A percentile compares a stretch with the other conserved stretches of the same genome.
These are phyloP conservation scores for Hemileccinum impolitum DNA, from an alignment of 768 basidiomycete genomes.

Conservation along the genomic window DNA sequence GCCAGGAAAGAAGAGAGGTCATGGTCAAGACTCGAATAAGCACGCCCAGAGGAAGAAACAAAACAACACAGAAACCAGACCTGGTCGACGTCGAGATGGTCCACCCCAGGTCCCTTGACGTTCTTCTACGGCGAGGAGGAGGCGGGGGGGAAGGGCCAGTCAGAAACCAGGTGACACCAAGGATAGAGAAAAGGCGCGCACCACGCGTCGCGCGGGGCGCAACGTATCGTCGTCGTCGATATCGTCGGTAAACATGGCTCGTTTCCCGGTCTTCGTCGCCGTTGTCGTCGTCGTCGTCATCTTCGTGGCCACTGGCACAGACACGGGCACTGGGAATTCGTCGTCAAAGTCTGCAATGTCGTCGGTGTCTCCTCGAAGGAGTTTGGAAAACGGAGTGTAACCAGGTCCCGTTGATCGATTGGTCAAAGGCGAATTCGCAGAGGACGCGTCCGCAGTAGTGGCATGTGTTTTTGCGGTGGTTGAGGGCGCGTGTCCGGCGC, in stretches of 20 bases:
- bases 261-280: constrained; percentile 16
- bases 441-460: constrained; percentile 1
- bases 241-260: too few species aligned
- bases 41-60: neutral
- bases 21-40: neutral
- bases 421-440: constrained; percentile 5
- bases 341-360: constrained; percentile 26
- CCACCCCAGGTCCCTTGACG: constrained; percentile 14
- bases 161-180: neutral
- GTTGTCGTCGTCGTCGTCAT: constrained; percentile 17
- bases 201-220: constrained; percentile 29
- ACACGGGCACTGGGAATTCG: constrained; percentile 7
- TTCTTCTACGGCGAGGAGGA: constrained; percentile 22
- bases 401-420: constrained; percentile 20
- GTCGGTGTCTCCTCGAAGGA: constrained; percentile 26
- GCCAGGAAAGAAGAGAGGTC: neutral
- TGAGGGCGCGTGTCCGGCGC: constrained; percentile 11
- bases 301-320: neutral
- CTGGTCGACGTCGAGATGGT: constrained; percentile 19
- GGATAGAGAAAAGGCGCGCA: constrained; percentile 6
- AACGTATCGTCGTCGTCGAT: constrained; percentile 17
- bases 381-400: constrained; percentile 22
- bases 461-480: constrained; percentile 5
- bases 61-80: constrained; percentile 15
- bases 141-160: neutral